Conservation (phyloP, 306 rosid genomes). For the Glycine latifolia region DNA sequence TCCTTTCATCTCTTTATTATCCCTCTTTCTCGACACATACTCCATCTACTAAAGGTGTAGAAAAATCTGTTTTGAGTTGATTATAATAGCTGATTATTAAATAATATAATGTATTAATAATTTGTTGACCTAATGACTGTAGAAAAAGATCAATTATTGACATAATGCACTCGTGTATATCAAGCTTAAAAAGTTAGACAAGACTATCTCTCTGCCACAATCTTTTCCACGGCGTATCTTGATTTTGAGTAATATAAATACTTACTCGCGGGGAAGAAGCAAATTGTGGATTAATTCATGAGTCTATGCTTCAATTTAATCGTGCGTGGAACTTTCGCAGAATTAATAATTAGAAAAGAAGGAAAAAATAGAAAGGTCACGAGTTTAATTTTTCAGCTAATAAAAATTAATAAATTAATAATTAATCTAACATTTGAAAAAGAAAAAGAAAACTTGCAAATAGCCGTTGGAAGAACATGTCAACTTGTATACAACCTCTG, state of each 20-base stretch:
- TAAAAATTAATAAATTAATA: no score
- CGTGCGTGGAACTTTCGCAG: constrained; percentile 32
- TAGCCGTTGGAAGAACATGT: constrained; percentile 45
- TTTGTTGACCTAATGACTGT: background rate
- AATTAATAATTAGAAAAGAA: background rate
- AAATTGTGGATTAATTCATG: background rate
- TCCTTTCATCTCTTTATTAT: no score
- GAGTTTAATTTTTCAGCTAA: no score
- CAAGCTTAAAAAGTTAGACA: background rate
- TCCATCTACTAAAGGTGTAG: background rate
- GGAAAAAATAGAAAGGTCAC: no score
- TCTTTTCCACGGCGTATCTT: no score
- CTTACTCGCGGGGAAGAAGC: no score
- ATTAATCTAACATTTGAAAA: no score
- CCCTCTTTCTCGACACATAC: no score
- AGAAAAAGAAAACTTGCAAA: background rate
- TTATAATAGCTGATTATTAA: no score
- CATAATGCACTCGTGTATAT: background rate
- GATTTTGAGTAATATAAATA: no score
- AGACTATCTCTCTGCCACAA: background rate
- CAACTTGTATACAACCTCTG: constrained; percentile 29
- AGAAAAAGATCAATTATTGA: background rate
- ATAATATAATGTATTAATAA: background rate
- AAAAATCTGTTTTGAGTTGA: no score
- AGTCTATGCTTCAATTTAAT: constrained; percentile 6